Evolutionary conservation across 1,284 basidiomycete species (phyloP).

Genomic region (Neonothopanus nambi): DNA sequence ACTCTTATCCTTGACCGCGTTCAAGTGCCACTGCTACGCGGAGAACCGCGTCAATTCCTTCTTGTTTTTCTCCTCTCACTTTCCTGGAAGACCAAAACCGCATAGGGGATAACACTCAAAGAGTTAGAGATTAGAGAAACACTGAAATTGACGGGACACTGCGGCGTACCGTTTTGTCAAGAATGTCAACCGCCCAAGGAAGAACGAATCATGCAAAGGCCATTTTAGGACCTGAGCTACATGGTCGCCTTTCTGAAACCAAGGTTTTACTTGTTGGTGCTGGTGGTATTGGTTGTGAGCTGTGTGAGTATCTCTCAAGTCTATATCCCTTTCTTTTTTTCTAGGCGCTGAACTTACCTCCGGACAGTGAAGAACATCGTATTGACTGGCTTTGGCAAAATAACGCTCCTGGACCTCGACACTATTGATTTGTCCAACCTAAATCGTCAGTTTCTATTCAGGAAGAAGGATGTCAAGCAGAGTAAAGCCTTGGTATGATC

Average conservation of each 20-base stretch:
- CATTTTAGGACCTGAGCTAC: slow-evolving; percentile 75
- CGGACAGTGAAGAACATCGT: slow-evolving; percentile 92
- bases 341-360: background rate
- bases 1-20: too few relatives aligned
- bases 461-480: slow-evolving; percentile 96
- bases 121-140: too few relatives aligned
- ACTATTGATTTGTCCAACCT: slow-evolving; percentile 99
- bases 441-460: slow-evolving; percentile 97
- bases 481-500: slow-evolving; percentile 82
- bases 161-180: background rate
- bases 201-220: slow-evolving; percentile 58
- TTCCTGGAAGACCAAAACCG: too few relatives aligned
- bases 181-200: slow-evolving; percentile 26
- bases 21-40: too few relatives aligned
- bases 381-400: slow-evolving; percentile 88
- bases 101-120: too few relatives aligned
- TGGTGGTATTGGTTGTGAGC: slow-evolving; percentile 96
- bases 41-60: too few relatives aligned
- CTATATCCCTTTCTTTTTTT: slow-evolving; percentile 1
- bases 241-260: slow-evolving; percentile 58
- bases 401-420: slow-evolving; percentile 94
- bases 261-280: slow-evolving; percentile 92
- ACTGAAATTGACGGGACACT: background rate
- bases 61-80: too few relatives aligned
- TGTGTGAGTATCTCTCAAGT: slow-evolving; percentile 58